Conservation (phyloP, 129 eudicot species). For the Lactuca sativa region DNA sequence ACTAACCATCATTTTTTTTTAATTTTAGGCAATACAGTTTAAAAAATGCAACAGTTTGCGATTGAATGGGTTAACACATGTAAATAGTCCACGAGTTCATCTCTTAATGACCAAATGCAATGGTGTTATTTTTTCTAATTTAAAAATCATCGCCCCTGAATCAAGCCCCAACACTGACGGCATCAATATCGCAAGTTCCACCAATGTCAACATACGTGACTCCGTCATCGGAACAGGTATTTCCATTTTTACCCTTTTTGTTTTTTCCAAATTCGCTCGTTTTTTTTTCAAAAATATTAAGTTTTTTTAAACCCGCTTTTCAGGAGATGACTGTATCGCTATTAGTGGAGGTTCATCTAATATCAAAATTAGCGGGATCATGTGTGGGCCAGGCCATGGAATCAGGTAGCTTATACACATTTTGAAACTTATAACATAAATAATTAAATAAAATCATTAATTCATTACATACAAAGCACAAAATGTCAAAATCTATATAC, state of each 20-base stretch:
- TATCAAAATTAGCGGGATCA: slow-evolving; percentile 45
- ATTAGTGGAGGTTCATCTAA: slow-evolving; percentile 61
- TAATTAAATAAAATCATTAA: not conserved
- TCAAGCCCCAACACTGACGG: slow-evolving; percentile 81
- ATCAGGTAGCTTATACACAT: slow-evolving; percentile 46
- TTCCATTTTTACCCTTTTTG: not conserved
- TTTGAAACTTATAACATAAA: not conserved
- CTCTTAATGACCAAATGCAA: slow-evolving; percentile 41
- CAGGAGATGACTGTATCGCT: slow-evolving; percentile 84
- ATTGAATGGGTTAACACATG: slow-evolving; percentile 46
- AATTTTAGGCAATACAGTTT: slow-evolving; percentile 50
- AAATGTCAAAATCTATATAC: not conserved
- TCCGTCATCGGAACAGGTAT: slow-evolving; percentile 70
- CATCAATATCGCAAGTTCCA: slow-evolving; percentile 49
- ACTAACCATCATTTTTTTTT: not conserved
- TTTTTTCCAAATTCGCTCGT: not conserved
- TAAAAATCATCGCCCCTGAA: slow-evolving; percentile 60
- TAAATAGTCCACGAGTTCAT: slow-evolving; percentile 62
- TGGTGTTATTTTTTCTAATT: slow-evolving; percentile 44
- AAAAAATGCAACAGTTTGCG: slow-evolving; percentile 55
- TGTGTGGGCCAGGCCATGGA: slow-evolving; percentile 84
- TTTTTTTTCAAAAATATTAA: not conserved
- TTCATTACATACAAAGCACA: not conserved
- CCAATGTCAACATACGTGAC: slow-evolving; percentile 44
- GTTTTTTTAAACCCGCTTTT: not conserved